These are phyloP conservation scores for Solanum ossicruentum DNA, from an alignment of 257 asterid species.

Conservation along the genomic window DNA sequence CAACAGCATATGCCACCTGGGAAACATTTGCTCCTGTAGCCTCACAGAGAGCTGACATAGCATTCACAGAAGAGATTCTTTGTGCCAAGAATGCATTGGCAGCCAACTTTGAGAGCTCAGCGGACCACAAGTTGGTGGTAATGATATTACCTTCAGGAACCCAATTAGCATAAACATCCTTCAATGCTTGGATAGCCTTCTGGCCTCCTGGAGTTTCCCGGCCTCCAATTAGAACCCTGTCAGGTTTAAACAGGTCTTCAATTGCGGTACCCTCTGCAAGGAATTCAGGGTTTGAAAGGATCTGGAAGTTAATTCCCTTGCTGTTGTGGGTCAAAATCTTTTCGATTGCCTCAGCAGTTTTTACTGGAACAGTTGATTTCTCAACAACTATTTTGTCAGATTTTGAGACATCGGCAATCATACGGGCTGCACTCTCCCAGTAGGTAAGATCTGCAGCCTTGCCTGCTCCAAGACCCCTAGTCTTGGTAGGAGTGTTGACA, in stretches of 20 bases:
- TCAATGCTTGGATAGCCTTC: slow-evolving; percentile 57
- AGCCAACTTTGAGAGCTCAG: slow-evolving; percentile 89
- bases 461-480: slow-evolving; percentile 95
- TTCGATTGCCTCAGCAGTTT: slow-evolving; percentile 89
- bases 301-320: slow-evolving; percentile 70
- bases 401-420: slow-evolving; percentile 89
- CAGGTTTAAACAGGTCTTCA: slow-evolving; percentile 65
- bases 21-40: slow-evolving; percentile 81
- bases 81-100: slow-evolving; percentile 94
- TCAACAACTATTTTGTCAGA: slow-evolving; percentile 86
- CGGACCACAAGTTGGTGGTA: slow-evolving; percentile 82
- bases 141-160: slow-evolving; percentile 62
- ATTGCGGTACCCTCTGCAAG: slow-evolving; percentile 90
- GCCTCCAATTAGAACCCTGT: slow-evolving; percentile 84
- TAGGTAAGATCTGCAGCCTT: slow-evolving; percentile 92
- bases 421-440: slow-evolving; percentile 95
- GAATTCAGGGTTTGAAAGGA: slow-evolving; percentile 80
- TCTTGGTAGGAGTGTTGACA: slow-evolving; percentile 91
- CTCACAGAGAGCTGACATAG: slow-evolving; percentile 88
- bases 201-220: slow-evolving; percentile 76
- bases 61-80: slow-evolving; percentile 85
- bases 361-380: slow-evolving; percentile 87
- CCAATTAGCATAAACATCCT: slow-evolving; percentile 78
- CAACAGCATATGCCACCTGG: slow-evolving; percentile 68
- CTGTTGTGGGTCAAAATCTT: slow-evolving; percentile 77